phyloP scores from a whole-genome alignment of 176 grass and related monocot genomes.

The Urochloa ruziziensis region DNA sequence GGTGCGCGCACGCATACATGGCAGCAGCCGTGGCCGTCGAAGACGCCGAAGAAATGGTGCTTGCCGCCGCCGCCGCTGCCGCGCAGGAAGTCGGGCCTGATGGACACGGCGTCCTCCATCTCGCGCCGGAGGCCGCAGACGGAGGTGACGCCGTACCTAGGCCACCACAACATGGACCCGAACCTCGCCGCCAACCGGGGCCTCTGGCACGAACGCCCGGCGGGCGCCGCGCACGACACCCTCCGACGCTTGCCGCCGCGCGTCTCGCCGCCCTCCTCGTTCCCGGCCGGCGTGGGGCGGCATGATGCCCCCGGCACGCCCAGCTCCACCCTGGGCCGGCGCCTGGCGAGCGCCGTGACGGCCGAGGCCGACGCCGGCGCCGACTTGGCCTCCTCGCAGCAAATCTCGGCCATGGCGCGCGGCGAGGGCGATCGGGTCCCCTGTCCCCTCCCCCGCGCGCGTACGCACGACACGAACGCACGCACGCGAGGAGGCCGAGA shows the following conservation, averaged over 20 bases:
- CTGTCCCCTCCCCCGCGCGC: background rate
- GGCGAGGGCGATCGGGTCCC: background rate
- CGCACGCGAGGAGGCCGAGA: background rate
- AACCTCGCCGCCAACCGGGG: background rate
- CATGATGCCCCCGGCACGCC: background rate
- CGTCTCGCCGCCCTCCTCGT: background rate
- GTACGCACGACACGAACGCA: background rate
- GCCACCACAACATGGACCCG: constrained; percentile 23
- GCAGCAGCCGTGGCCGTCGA: constrained; percentile 59
- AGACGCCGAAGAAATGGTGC: constrained; percentile 65
- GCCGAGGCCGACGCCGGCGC: background rate
- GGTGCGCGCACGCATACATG: constrained; percentile 24
- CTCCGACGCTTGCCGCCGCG: constrained; percentile 33
- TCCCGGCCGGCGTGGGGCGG: background rate
- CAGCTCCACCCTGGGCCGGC: constrained; percentile 4
- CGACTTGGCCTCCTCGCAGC: constrained; percentile 44
- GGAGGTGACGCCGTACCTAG: constrained; percentile 52
- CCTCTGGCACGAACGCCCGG: background rate
- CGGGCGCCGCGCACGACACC: constrained; percentile 11
- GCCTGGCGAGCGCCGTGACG: constrained; percentile 1
- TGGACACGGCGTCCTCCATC: constrained; percentile 63
- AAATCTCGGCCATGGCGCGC: constrained; percentile 59
- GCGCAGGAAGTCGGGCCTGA: constrained; percentile 46
- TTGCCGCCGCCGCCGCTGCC: background rate
- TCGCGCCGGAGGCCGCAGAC: constrained; percentile 48